Percentiles rank a stretch among this genome's conserved stretches.
phyloP scores from a whole-genome alignment of 805 yeast species.

The Ogataea naganishii region DNA sequence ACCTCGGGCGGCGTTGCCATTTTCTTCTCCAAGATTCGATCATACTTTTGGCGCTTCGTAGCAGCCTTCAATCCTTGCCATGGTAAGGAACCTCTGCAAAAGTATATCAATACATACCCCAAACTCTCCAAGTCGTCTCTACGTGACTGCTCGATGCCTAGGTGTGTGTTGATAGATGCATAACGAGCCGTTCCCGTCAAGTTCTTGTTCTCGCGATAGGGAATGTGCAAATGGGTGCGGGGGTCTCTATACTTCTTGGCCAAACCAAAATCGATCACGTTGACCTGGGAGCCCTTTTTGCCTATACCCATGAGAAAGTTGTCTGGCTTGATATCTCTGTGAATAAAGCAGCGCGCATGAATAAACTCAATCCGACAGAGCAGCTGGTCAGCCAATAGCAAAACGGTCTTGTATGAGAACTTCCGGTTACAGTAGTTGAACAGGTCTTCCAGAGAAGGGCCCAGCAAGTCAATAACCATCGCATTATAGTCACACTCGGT shows the following conservation, averaged over 20 bases:
- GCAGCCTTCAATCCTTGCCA: constrained; percentile 99
- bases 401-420: constrained; percentile 87
- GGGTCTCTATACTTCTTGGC: constrained; percentile 94
- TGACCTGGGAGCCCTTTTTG: constrained; percentile 88
- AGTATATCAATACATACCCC: constrained; percentile 90
- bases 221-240: constrained; percentile 87
- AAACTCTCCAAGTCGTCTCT: constrained; percentile 93
- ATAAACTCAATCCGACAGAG: constrained; percentile 90
- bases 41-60: constrained; percentile 94
- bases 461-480: constrained; percentile 91
- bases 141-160: constrained; percentile 94
- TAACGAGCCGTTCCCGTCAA: constrained; percentile 97
- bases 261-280: constrained; percentile 88
- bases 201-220: constrained; percentile 92
- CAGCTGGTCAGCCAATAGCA: constrained; percentile 88
- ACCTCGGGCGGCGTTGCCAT: constrained; percentile 82
- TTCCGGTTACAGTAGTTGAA: constrained; percentile 94
- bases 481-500: constrained; percentile 95
- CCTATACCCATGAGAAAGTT: constrained; percentile 86
- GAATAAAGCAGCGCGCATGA: constrained; percentile 89
- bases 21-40: constrained; percentile 91
- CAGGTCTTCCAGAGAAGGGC: constrained; percentile 91
- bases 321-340: constrained; percentile 79
- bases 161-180: constrained; percentile 89
- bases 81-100: constrained; percentile 91